Evolutionary conservation across 2,329 filamentous ascomycete genomes (phyloP).

Genomic region (Colletotrichum sp.): DNA sequence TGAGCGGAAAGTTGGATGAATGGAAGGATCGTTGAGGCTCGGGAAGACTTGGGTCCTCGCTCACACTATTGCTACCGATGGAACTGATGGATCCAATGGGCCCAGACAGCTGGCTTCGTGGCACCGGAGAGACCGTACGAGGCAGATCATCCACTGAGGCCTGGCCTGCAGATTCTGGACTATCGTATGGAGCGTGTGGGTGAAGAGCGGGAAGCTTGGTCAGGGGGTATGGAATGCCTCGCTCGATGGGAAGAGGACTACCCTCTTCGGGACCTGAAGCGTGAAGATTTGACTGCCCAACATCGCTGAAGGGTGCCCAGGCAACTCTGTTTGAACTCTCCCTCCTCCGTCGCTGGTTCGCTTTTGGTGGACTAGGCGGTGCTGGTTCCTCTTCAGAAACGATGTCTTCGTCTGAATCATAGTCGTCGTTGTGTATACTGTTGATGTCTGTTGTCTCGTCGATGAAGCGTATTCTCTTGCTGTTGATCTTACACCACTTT

Average conservation of each 20-base stretch:
- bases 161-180: not conserved
- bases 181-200: not conserved
- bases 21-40: not conserved
- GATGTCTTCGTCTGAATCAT: not conserved
- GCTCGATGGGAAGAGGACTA: not conserved
- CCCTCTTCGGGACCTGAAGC: not conserved
- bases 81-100: not conserved
- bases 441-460: constrained; percentile 5
- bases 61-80: not conserved
- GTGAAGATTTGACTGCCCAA: accelerated
- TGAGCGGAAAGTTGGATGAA: not conserved
- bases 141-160: not conserved
- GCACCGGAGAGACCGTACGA: not conserved
- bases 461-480: constrained; percentile 5
- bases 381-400: not conserved
- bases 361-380: not conserved
- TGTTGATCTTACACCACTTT: not conserved
- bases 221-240: not conserved
- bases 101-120: not conserved
- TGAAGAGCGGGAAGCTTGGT: not conserved
- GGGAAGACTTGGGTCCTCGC: not conserved
- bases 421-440: not conserved
- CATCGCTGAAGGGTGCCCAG: not conserved
- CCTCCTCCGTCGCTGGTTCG: not conserved
- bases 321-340: not conserved